Evolutionary conservation across 2,329 filamentous ascomycete genomes (phyloP), one percentile per base, ranked within the genome.

Genomic region (Cryphonectria radicalis): DNA sequence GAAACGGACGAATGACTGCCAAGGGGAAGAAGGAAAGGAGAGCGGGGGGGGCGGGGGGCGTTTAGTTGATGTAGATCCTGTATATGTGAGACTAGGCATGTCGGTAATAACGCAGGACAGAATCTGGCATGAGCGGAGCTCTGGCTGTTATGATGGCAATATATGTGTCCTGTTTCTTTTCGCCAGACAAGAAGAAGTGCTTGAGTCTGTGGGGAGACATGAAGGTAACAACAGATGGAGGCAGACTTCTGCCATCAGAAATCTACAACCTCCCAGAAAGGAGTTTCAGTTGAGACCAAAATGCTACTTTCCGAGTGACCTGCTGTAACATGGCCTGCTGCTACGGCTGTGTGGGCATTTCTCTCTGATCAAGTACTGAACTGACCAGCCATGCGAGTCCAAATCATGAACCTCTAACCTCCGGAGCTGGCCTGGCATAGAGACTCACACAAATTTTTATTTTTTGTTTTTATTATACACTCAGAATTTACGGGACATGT

Each of bases 61-160:
- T n/a, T 19, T 1, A 32, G 32, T 32, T 43, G 6, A 17, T 8
- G 35, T 22, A 7, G 55, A 22, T 25, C 10, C 37, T 40, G 10
- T 43, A 40, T 68, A 40, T 73, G 59, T 53, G 37, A 50, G 42
- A 25, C 35, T 25, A n/a, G 22, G 40, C 64, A 63, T 13, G 32
- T 32, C 22, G 25, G 40, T 25, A 43, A 66, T 43, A 32, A 19
- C 10, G 25, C 32, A n/a, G 13, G 6, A 69, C 14, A 32, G 37
- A 32, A 60, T 25, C 19, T 28, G 32, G 17, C 25, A 37, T 60
- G 57, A 17, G 13, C 28, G 6, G n/a, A 60, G 57, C 37, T 60
- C 13, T 32, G 8, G 19, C 57, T 60, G 25, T 57, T 28, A 22
- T 60, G 57, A 60, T 35, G 17, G 17, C 57, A 60, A 22, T 35